phyloP scores from a whole-genome alignment of 345 rosid species.

The Salix caprea region DNA sequence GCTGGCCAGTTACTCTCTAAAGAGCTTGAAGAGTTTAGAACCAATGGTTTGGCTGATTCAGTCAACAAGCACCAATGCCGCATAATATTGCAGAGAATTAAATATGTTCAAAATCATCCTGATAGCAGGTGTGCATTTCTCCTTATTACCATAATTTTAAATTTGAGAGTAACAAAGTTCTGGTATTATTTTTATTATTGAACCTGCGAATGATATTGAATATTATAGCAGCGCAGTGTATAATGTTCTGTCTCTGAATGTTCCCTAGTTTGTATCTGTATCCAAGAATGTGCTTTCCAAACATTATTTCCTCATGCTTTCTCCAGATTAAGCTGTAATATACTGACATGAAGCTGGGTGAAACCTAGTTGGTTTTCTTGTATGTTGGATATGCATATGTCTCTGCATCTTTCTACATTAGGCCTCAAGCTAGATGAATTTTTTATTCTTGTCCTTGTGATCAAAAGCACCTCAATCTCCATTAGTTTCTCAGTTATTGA shows the following conservation, averaged over 20 bases:
- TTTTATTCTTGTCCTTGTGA: neutral
- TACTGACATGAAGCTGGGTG: neutral
- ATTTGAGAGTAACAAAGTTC: neutral
- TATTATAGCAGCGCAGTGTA: neutral
- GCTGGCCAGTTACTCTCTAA: slow-evolving; percentile 74
- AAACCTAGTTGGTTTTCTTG: neutral
- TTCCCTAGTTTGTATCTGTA: neutral
- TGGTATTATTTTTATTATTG: neutral
- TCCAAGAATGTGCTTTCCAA: neutral
- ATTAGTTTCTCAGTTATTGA: neutral
- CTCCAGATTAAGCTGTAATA: neutral
- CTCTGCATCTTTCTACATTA: neutral
- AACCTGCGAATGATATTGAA: slow-evolving; percentile 11
- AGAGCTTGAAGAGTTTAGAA: slow-evolving; percentile 95
- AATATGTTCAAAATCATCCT: slow-evolving; percentile 60
- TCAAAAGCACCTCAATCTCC: neutral
- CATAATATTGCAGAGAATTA: slow-evolving; percentile 83
- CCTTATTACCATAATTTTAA: neutral
- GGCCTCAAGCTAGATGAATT: neutral
- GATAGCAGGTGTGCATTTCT: slow-evolving; percentile 58
- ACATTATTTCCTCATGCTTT: neutral
- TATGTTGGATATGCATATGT: neutral
- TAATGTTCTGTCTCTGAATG: neutral
- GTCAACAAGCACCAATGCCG: slow-evolving; percentile 95
- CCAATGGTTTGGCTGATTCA: slow-evolving; percentile 69